phyloP scores from a whole-genome alignment of 225 moss, liverwort and hornwort genomes.

The Sphagnum contortum region DNA sequence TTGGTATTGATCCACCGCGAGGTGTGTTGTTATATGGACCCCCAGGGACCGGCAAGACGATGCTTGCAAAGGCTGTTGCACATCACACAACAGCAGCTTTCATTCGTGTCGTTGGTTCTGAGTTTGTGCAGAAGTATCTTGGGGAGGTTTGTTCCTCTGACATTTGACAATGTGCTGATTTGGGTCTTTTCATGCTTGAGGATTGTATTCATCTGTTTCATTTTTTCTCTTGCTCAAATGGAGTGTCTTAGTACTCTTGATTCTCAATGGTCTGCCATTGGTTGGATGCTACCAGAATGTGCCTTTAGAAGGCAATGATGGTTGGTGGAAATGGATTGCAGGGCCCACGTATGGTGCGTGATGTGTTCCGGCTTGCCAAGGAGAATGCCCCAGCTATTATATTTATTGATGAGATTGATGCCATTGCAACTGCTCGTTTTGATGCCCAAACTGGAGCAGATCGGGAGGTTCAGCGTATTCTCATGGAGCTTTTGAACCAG shows the following conservation, averaged over 20 bases:
- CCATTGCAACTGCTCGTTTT: slow-evolving; percentile 93
- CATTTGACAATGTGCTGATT: neutral
- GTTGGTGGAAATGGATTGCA: slow-evolving; percentile 9
- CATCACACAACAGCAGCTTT: slow-evolving; percentile 98
- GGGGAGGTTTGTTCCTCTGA: slow-evolving; percentile 53
- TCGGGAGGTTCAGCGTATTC: slow-evolving; percentile 92
- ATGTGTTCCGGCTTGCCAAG: slow-evolving; percentile 90
- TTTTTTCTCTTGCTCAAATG: too few relatives aligned
- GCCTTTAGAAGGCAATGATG: too few relatives aligned
- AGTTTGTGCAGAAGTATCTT: slow-evolving; percentile 97
- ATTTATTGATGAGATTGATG: slow-evolving; percentile 98
- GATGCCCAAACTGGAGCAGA: slow-evolving; percentile 99
- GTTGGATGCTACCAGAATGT: too few relatives aligned
- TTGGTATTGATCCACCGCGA: slow-evolving; percentile 92
- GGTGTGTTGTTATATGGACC: slow-evolving; percentile 93
- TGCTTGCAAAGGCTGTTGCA: slow-evolving; percentile 98
- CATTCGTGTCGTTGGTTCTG: slow-evolving; percentile 95
- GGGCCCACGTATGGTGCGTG: slow-evolving; percentile 97
- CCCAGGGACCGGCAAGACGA: slow-evolving; percentile 96
- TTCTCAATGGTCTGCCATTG: too few relatives aligned
- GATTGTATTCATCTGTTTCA: too few relatives aligned
- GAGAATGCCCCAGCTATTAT: slow-evolving; percentile 97
- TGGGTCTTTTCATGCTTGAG: too few relatives aligned
- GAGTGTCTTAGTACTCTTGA: too few relatives aligned
- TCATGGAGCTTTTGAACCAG: slow-evolving; percentile 99